Conservation (phyloP, 2,329 filamentous ascomycete species). For the Cordyceps cateniannulata region DNA sequence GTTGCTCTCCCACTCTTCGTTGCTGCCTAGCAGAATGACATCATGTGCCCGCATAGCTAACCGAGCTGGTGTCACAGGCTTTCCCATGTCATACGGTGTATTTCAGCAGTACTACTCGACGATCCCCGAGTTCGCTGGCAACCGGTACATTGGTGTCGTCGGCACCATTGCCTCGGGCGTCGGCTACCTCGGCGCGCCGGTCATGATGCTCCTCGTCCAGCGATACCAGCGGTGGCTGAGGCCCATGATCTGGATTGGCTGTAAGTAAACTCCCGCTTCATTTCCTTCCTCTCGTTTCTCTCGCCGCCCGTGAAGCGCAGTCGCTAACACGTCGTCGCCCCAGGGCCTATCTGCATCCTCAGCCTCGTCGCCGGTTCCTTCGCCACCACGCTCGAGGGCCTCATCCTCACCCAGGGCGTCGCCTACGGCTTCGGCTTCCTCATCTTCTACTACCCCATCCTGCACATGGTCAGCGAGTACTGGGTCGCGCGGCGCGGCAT, state of each 20-base stretch:
- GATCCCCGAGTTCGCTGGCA: conserved; percentile 19
- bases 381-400: conserved; percentile 22
- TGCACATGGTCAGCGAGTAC: conserved; percentile 34
- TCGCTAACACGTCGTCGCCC: not conserved
- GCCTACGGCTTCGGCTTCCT: conserved; percentile 33
- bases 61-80: conserved; percentile 14
- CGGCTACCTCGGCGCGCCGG: conserved; percentile 21
- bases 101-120: conserved; percentile 24
- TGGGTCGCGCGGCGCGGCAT: conserved; percentile 32
- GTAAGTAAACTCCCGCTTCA: not conserved
- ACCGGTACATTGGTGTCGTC: conserved; percentile 20
- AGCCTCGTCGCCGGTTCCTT: conserved; percentile 30
- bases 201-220: conserved; percentile 20
- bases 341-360: conserved; percentile 27
- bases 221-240: conserved; percentile 5
- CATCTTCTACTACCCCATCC: conserved; percentile 30
- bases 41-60: no score
- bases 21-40: no score
- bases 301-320: not conserved
- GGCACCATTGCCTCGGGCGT: conserved; percentile 22
- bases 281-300: not conserved
- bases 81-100: conserved; percentile 23
- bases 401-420: conserved; percentile 35
- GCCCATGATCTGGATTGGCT: conserved; percentile 15
- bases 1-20: no score